phyloP scores from a whole-genome alignment of 129 eudicot genomes.

The Scalesia atractyloides region DNA sequence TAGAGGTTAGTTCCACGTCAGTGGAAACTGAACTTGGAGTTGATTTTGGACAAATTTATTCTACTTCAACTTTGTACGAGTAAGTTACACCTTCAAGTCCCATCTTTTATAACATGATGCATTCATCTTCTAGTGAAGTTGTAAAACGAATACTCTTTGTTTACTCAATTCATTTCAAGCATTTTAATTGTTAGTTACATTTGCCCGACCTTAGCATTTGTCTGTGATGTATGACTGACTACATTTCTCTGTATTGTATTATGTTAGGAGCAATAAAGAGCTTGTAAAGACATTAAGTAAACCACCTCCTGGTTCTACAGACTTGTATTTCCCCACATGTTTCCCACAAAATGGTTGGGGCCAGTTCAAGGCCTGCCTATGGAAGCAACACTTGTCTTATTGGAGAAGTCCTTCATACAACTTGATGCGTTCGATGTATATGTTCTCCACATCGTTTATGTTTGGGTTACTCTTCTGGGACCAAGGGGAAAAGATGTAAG shows the following conservation, averaged over 20 bases:
- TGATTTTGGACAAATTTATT: too few relatives aligned
- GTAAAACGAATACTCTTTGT: too few relatives aligned
- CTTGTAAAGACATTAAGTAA: slow-evolving; percentile 37
- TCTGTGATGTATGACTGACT: background rate
- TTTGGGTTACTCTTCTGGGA: slow-evolving; percentile 65
- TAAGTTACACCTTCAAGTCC: too few relatives aligned
- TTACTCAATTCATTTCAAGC: too few relatives aligned
- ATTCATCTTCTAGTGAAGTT: too few relatives aligned
- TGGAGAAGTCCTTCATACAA: slow-evolving; percentile 93
- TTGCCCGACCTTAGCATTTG: too few relatives aligned
- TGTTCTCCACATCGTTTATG: slow-evolving; percentile 40
- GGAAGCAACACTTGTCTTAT: slow-evolving; percentile 79
- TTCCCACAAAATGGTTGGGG: slow-evolving; percentile 56
- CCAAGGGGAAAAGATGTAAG: slow-evolving; percentile 70
- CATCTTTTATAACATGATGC: too few relatives aligned
- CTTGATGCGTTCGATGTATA: slow-evolving; percentile 43
- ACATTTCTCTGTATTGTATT: background rate
- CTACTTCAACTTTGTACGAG: too few relatives aligned
- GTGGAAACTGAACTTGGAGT: too few relatives aligned
- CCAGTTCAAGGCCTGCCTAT: slow-evolving; percentile 40
- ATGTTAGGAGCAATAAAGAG: slow-evolving; percentile 40
- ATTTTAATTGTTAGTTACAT: too few relatives aligned
- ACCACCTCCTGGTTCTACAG: slow-evolving; percentile 39
- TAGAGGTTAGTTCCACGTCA: too few relatives aligned
- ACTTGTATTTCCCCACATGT: slow-evolving; percentile 38